Evolutionary conservation across 345 rosid species (phyloP), one percentile per base, ranked within the genome.

Genomic region (Kandelia obovata): DNA sequence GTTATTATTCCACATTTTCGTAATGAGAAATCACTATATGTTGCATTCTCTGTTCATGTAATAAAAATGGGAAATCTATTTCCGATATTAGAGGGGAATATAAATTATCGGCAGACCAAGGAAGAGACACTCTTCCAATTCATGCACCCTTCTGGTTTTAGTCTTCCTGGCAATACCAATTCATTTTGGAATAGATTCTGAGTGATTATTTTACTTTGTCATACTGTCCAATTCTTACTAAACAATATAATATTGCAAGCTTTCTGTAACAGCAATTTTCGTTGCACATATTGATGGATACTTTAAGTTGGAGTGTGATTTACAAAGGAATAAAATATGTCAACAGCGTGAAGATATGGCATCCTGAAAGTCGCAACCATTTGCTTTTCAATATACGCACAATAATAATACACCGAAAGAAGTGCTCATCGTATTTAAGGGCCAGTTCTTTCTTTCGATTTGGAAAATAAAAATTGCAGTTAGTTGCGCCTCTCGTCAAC

Each of bases 101-200:
- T 64, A 39, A 37, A 21, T 21, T 47, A 47, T 53, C 19, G 67
- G 46, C 46, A 25, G 71, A 56, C 56, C 43, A 5, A 43, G 56
- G 34, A 74, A 47, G 31, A 61, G 57, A 66, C 53, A 66, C 53
- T 57, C 3, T 23, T 60, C 58, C 58, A 60, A 61, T 62, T 39
- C 15, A 10, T 11, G 47, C 47, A 39, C 37, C 31, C 31, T 58
- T 23, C 53, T 35, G 55, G 25, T 47, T 57, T 55, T 16, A 30
- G 34, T 32, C 58, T 4, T 30, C 47, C 43, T 16, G 64, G 58
- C 62, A 68, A 55, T 11, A 2, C 47, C 47, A 53, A 25, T 61
- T 69, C 32, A 35, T 61, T 62, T 62, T 59, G 67, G 78, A 74
- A 74, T 77, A 71, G 59, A 77, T 77, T 72, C 81, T 20, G 28